Percentiles rank a stretch among this genome's conserved stretches.
These are phyloP conservation scores for Blastocystis hominis DNA, from an alignment of 352 stramenopile species.

Conservation along the genomic window DNA sequence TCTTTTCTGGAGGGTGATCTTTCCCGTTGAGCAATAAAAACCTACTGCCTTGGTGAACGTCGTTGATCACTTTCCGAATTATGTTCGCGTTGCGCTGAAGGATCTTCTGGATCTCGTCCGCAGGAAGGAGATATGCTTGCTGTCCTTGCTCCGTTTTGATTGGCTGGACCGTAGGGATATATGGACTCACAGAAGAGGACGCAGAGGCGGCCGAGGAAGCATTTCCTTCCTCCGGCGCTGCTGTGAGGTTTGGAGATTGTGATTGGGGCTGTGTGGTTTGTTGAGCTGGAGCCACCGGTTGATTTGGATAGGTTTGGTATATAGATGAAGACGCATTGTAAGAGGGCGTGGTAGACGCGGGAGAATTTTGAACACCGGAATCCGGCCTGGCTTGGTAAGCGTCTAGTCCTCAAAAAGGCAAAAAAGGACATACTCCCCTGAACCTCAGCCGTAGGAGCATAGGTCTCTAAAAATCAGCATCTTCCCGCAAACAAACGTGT, in stretches of 20 bases:
- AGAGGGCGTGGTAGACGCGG: not conserved
- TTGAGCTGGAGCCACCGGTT: not conserved
- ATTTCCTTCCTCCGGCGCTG: no score
- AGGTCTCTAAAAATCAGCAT: no score
- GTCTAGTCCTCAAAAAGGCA: not conserved
- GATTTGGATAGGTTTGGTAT: not conserved
- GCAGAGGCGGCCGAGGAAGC: no score
- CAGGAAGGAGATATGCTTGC: slow-evolving; percentile 3
- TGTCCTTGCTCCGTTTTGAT: not conserved
- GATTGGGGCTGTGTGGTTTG: no score
- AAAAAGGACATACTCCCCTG: no score
- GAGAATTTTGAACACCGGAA: not conserved
- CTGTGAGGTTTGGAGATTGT: no score
- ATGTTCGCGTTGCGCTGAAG: slow-evolving; percentile 43
- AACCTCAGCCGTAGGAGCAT: no score
- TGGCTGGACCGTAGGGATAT: not conserved
- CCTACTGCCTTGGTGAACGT: slow-evolving; percentile 29
- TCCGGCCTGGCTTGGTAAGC: not conserved
- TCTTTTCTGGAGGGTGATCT: not conserved
- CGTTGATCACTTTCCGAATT: slow-evolving; percentile 40
- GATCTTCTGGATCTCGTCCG: slow-evolving; percentile 44
- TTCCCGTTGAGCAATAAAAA: not conserved
- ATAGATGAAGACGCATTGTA: not conserved
- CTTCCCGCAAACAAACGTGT: no score
- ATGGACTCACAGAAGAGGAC: not conserved